Base-by-base conservation (phyloP, 768 basidiomycete species). In the Gymnopilus junonius region DNA sequence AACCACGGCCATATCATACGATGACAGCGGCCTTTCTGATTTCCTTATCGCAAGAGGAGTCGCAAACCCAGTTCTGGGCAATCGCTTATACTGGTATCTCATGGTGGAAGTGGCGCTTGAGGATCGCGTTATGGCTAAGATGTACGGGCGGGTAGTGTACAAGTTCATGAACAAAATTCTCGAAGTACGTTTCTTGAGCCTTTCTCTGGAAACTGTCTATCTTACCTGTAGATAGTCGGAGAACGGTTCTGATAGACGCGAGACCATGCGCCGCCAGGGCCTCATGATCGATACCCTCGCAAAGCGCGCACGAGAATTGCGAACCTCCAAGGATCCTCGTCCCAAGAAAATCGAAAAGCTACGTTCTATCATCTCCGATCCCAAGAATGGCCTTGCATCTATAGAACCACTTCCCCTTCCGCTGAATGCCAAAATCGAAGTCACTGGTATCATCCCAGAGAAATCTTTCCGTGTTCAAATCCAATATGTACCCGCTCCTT, bases 261-360 rank as follows among this genome's bases (percentile, higher is more conserved):
- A 95, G 66, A 82, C 93, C n/a, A 87, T 98, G 76, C 85, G 88
- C n/a, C 83, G 95, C 15, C 97, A 99, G 76, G 95, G 91, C 4
- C 87, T 96, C 40, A 86, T 99, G 58, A 87, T 99, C 21, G 91
- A 93, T 48, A 90, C 88, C 1, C 82, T 99, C 2, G 92, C 92
- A 0, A 90, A 90, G 63, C 88, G 92, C 29, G 95, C 97, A 0
- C 87, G 88, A 65, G 95, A 98, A 63, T 82, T 98, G 1, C 88
- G 95, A 25, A 88, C 84, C 6, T 94, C 92, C 0, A 99, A 98
- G 72, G 97, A 99, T 70, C 87, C 93, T 3, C 86, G 97, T 8
- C 94, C 94, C 11, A 99, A 97, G 83, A 99, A 98, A 81, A 98
- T 99, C 66, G 97, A 98, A 67, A 96, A 95, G 70, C 82, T 99